Percentiles rank a stretch among this genome's conserved stretches.
phyloP scores from a whole-genome alignment of 768 basidiomycete genomes.

The Heimioporus sp. region DNA sequence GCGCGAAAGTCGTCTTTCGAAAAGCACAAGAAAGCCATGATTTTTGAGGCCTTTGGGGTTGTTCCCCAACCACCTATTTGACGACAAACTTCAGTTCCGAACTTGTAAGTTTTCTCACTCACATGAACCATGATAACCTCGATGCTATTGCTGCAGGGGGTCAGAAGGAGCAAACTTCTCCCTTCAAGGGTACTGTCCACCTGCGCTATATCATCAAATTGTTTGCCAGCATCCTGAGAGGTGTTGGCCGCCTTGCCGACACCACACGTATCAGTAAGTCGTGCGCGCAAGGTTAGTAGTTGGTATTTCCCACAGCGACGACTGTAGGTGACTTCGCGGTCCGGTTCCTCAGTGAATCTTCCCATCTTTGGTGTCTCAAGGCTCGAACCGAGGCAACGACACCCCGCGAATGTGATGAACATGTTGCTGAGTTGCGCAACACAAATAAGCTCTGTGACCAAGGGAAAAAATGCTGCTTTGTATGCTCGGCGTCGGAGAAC shows the following conservation, averaged over 20 bases:
- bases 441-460: conserved; percentile 20
- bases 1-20: conserved; percentile 42
- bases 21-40: conserved; percentile 17
- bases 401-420: conserved; percentile 13
- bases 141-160: not conserved
- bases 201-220: conserved; percentile 50
- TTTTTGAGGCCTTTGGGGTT: conserved; percentile 42
- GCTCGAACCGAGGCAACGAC: conserved; percentile 31
- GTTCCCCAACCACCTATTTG: conserved; percentile 24
- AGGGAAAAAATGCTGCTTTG: too few relatives aligned
- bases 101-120: conserved; percentile 35
- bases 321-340: conserved; percentile 27
- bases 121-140: not conserved
- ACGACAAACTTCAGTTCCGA: conserved; percentile 32
- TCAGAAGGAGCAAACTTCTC: too few relatives aligned
- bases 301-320: conserved; percentile 32
- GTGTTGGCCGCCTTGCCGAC: conserved; percentile 32
- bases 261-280: conserved; percentile 36
- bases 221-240: conserved; percentile 45
- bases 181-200: conserved; percentile 32
- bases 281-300: conserved; percentile 27
- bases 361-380: conserved; percentile 23
- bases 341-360: conserved; percentile 32
- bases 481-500: conserved; percentile 1
- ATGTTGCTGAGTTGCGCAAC: conserved; percentile 26